These are phyloP conservation scores for Tylopilus felleus DNA, from an alignment of 768 basidiomycete species.

Conservation along the genomic window DNA sequence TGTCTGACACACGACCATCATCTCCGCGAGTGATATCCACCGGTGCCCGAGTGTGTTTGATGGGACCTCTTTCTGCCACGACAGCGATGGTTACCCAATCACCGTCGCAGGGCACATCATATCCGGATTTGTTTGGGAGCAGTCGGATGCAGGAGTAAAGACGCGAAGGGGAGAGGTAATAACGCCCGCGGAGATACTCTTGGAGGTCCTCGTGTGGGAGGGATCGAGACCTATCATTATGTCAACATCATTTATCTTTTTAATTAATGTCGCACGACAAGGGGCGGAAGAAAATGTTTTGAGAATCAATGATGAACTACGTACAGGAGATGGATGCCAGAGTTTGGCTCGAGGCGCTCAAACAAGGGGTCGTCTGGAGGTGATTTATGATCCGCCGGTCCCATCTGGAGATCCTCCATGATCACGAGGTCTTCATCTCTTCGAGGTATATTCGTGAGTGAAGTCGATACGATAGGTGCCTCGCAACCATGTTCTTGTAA, in stretches of 20 bases:
- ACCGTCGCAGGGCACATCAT: conserved; percentile 86
- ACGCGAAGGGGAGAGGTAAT: conserved; percentile 82
- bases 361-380: conserved; percentile 75
- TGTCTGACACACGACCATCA: conserved; percentile 40
- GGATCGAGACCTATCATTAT: conserved; percentile 57
- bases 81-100: conserved; percentile 98
- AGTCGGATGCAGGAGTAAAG: conserved; percentile 85
- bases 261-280: background rate
- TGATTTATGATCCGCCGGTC: conserved; percentile 72
- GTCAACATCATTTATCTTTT: conserved; percentile 5
- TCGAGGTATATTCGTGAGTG: conserved; percentile 5
- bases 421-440: conserved; percentile 66
- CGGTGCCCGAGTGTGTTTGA: conserved; percentile 70
- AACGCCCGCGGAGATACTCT: conserved; percentile 78
- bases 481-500: conserved; percentile 9
- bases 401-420: conserved; percentile 72
- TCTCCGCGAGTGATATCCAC: conserved; percentile 45
- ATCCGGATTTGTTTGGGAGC: conserved; percentile 73
- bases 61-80: conserved; percentile 83
- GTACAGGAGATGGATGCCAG: conserved; percentile 78
- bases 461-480: conserved; percentile 2
- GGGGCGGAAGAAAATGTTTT: background rate
- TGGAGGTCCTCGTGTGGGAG: conserved; percentile 76
- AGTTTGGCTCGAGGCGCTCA: conserved; percentile 83
- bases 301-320: conserved; percentile 29